phyloP scores from a whole-genome alignment of 1,284 basidiomycete genomes.

The Neolentinus lepideus region DNA sequence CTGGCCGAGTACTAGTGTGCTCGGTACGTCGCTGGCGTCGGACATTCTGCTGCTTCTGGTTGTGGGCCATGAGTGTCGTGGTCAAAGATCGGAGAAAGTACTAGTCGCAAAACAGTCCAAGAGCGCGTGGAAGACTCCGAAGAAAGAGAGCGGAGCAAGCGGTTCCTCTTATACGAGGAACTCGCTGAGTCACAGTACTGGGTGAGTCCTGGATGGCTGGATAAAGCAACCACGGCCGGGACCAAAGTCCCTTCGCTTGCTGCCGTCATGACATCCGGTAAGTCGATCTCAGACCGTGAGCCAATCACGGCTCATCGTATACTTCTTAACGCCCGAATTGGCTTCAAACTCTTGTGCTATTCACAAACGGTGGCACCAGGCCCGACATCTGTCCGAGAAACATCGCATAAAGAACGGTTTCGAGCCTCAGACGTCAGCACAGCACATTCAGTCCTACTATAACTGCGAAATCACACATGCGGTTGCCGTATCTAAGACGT shows the following conservation, averaged over 20 bases:
- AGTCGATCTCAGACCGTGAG: neutral
- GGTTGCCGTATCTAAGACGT: neutral
- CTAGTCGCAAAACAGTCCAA: neutral
- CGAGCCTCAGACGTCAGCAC: neutral
- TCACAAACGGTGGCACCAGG: neutral
- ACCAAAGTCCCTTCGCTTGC: neutral
- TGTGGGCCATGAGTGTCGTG: no score
- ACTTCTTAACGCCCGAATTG: neutral
- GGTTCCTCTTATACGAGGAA: neutral
- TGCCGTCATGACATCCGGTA: neutral
- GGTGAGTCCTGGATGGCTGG: neutral
- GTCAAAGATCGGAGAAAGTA: neutral
- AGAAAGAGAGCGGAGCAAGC: neutral
- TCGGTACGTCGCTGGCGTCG: no score
- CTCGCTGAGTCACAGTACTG: neutral
- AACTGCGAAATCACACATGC: neutral
- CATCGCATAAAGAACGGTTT: neutral
- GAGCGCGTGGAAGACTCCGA: neutral
- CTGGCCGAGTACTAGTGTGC: no score
- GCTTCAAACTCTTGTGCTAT: neutral
- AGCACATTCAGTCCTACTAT: neutral
- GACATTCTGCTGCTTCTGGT: no score
- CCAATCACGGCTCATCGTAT: neutral
- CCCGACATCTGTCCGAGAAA: neutral
- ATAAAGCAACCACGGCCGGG: neutral